Conservation (phyloP, 2,329 filamentous ascomycete species). For the Exophiala oligosperma region DNA sequence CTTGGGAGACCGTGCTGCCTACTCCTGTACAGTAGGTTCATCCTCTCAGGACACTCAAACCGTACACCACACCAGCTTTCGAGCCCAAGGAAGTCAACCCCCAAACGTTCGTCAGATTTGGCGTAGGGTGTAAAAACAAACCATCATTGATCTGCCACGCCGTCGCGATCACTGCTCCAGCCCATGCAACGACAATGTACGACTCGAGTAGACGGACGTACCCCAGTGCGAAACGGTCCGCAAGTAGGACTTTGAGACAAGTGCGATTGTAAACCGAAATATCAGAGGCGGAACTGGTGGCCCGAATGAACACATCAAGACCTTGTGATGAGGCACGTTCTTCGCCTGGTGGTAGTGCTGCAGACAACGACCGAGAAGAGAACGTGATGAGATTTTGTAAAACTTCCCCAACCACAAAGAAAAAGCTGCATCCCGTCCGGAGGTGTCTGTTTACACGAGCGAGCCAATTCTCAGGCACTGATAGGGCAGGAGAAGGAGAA, state of each 20-base stretch:
- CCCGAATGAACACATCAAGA: neutral
- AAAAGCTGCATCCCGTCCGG: neutral
- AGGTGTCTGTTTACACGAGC: neutral
- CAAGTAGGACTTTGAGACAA: constrained; percentile 8
- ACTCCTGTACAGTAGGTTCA: neutral
- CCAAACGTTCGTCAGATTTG: neutral
- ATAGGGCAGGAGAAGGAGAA: neutral
- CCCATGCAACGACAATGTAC: constrained; percentile 3
- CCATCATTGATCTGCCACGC: neutral
- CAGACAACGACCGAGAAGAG: neutral
- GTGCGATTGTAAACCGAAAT: constrained; percentile 1
- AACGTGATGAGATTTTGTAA: neutral
- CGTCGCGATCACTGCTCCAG: neutral
- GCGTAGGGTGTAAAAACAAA: neutral
- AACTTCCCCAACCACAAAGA: neutral
- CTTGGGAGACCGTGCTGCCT: neutral
- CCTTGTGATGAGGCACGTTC: neutral
- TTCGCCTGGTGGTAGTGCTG: neutral
- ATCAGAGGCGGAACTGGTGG: neutral
- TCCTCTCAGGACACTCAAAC: neutral
- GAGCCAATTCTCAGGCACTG: neutral
- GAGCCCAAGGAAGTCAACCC: neutral
- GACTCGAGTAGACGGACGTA: constrained; percentile 6
- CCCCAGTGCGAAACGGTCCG: constrained; percentile 13
- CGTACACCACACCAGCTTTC: neutral